These are phyloP conservation scores for Pleurotus salmoneostramineus DNA, from an alignment of 768 basidiomycete species.

Conservation along the genomic window DNA sequence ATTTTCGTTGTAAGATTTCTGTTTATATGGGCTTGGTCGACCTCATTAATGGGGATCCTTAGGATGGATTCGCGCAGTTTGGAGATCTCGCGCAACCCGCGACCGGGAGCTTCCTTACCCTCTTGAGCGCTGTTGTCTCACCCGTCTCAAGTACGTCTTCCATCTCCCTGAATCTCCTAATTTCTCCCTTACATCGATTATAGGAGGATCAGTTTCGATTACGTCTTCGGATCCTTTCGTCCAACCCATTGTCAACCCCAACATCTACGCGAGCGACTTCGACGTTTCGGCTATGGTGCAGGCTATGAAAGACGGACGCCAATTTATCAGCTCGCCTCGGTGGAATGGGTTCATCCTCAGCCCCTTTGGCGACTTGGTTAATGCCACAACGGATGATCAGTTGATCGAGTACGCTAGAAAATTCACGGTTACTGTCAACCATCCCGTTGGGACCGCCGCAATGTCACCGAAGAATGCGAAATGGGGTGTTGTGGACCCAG, in stretches of 20 bases:
- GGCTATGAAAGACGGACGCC: constrained; percentile 17
- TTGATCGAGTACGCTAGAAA: constrained; percentile 14
- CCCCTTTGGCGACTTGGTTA: constrained; percentile 15
- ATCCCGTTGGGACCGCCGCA: constrained; percentile 24
- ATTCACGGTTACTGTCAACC: constrained; percentile 12
- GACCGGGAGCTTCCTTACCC: constrained; percentile 16
- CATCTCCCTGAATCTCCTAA: no score
- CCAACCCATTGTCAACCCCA: constrained; percentile 22
- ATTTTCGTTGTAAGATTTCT: constrained; percentile 21
- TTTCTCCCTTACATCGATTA: no score
- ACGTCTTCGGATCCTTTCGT: constrained; percentile 20
- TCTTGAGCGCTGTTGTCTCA: constrained; percentile 20
- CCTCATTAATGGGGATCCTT: constrained; percentile 7
- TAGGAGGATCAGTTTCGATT: constrained; percentile 22
- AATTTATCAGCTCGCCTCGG: constrained; percentile 20
- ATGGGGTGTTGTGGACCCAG: constrained; percentile 27
- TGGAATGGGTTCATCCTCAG: constrained; percentile 18
- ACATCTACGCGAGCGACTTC: constrained; percentile 13
- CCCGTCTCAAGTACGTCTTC: constrained; percentile 24
- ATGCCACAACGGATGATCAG: constrained; percentile 21
- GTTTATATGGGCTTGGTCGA: not conserved
- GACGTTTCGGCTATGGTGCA: constrained; percentile 23
- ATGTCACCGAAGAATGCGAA: constrained; percentile 20
- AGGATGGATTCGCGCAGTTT: constrained; percentile 12
- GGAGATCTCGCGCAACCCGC: constrained; percentile 9